Conservation (phyloP, 768 basidiomycete genomes). For the Mycena crocata region DNA sequence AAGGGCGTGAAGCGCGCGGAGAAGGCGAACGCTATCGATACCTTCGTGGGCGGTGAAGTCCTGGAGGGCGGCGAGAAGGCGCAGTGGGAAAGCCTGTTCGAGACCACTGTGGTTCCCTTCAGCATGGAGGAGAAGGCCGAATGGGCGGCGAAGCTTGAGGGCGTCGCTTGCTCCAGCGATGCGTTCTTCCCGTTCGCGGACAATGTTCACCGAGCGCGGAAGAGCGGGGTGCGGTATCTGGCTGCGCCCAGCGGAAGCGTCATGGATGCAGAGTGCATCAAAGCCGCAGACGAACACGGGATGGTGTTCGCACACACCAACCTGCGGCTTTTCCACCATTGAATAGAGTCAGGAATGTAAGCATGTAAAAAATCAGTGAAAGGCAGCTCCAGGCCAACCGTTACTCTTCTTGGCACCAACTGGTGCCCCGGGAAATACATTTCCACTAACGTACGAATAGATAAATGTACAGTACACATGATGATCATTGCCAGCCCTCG, state of each 20-base stretch:
- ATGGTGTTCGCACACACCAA: conserved; percentile 94
- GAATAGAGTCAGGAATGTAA: conserved; percentile 35
- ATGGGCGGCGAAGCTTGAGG: conserved; percentile 81
- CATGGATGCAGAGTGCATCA: conserved; percentile 97
- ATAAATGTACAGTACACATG: neutral
- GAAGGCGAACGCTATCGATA: conserved; percentile 97
- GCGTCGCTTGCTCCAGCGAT: conserved; percentile 94
- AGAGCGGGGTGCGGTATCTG: conserved; percentile 93
- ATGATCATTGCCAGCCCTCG: conserved; percentile 14
- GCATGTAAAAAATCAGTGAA: conserved; percentile 1
- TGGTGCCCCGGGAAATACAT: neutral
- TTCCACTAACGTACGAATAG: conserved; percentile 6
- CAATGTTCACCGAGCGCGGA: conserved; percentile 92
- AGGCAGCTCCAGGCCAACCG: neutral
- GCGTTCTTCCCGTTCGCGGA: conserved; percentile 99
- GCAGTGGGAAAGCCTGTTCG: conserved; percentile 94
- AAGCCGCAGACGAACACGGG: conserved; percentile 92
- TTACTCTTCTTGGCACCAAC: neutral
- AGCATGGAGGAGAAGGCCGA: conserved; percentile 76
- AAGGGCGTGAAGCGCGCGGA: conserved; percentile 98
- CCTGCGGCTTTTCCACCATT: conserved; percentile 92
- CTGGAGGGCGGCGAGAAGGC: conserved; percentile 89
- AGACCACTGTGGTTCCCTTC: conserved; percentile 73
- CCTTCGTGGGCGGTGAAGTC: conserved; percentile 91
- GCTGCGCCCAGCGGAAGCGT: conserved; percentile 94